Conservation (phyloP, 768 basidiomycete genomes). For the Trametopsis cervina region DNA sequence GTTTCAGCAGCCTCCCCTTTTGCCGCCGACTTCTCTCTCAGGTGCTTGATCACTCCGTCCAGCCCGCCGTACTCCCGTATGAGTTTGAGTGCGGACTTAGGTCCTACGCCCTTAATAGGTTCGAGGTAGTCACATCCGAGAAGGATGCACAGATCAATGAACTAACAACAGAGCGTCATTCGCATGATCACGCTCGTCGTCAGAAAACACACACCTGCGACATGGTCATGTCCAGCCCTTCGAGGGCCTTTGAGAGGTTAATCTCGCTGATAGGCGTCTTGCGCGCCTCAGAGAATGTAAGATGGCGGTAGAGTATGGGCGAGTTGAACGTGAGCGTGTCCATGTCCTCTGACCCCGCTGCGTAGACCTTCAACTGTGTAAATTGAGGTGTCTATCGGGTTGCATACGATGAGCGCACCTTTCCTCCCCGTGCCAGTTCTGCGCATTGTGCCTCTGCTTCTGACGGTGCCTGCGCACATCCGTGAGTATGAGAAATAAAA, state of each 20-base stretch:
- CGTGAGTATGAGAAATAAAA: neutral
- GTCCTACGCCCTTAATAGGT: conserved; percentile 95
- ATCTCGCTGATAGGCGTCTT: conserved; percentile 96
- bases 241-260: conserved; percentile 69
- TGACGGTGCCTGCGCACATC: conserved; percentile 71
- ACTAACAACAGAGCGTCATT: conserved; percentile 38
- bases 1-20: conserved; percentile 27
- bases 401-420: conserved; percentile 38
- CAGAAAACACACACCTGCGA: conserved; percentile 49
- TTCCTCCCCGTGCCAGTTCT: conserved; percentile 92
- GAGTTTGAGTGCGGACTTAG: conserved; percentile 91
- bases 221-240: conserved; percentile 92
- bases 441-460: conserved; percentile 99
- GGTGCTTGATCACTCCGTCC: conserved; percentile 64
- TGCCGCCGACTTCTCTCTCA: conserved; percentile 64
- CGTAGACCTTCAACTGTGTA: conserved; percentile 63
- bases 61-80: conserved; percentile 76
- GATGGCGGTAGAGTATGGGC: conserved; percentile 88
- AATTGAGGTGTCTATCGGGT: neutral
- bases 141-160: conserved; percentile 93
- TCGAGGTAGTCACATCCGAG: conserved; percentile 98
- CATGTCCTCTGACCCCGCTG: conserved; percentile 99
- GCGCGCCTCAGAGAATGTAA: conserved; percentile 97
- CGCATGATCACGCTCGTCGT: neutral
- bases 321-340: conserved; percentile 95